phyloP scores from a whole-genome alignment of 768 basidiomycete species.

The Lentinula sp. region DNA sequence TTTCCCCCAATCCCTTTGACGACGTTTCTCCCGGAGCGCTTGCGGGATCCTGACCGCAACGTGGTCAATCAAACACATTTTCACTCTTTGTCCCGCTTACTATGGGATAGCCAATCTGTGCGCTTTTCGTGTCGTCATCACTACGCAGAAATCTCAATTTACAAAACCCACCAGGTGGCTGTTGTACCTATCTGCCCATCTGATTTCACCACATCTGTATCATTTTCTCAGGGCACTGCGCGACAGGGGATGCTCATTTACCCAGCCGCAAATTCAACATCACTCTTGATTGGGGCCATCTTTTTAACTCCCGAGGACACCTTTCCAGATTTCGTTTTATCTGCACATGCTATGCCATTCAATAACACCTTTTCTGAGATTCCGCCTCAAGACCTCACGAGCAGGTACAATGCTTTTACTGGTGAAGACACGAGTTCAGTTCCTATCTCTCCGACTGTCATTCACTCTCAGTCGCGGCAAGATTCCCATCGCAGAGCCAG shows the following conservation, averaged over 20 bases:
- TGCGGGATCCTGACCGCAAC: slow-evolving; percentile 41
- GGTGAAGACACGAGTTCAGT: background rate
- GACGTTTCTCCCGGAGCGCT: slow-evolving; percentile 59
- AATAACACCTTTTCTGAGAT: background rate
- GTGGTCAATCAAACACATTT: slow-evolving; percentile 49
- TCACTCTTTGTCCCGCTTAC: slow-evolving; percentile 44
- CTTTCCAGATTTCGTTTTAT: slow-evolving; percentile 36
- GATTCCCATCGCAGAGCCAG: background rate
- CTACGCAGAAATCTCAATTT: background rate
- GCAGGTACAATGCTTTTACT: background rate
- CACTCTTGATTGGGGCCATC: slow-evolving; percentile 45
- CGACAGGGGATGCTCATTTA: slow-evolving; percentile 48
- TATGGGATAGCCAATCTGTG: slow-evolving; percentile 49
- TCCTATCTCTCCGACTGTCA: slow-evolving; percentile 2
- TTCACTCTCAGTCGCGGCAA: slow-evolving; percentile 1
- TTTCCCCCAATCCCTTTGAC: slow-evolving; percentile 34
- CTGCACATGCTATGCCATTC: background rate
- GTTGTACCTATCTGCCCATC: slow-evolving; percentile 32
- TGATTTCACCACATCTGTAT: slow-evolving; percentile 2
- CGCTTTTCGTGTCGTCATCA: slow-evolving; percentile 15
- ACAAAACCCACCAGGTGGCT: slow-evolving; percentile 33
- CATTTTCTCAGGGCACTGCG: background rate
- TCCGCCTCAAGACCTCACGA: background rate
- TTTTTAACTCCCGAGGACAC: slow-evolving; percentile 31
- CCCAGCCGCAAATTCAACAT: slow-evolving; percentile 45